Evolutionary conservation across 176 grass and related monocot species (phyloP).

Genomic region (Panicum miliaceum): DNA sequence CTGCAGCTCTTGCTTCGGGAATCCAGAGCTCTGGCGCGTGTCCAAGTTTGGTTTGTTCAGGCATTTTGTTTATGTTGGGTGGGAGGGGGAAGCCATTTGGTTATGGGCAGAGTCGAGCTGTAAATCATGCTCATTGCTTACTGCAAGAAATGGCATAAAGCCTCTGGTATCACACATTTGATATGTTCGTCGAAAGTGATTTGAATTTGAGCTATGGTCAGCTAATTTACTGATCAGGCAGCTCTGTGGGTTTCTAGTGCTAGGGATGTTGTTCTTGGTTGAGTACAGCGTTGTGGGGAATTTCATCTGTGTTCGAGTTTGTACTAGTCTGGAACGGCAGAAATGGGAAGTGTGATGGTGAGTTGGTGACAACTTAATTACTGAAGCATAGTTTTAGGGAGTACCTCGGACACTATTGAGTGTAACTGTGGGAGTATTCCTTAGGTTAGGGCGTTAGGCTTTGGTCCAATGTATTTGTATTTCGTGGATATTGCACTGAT

Average conservation of each 20-base stretch:
- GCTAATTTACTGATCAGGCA: neutral
- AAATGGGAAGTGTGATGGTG: neutral
- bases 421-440: neutral
- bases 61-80: neutral
- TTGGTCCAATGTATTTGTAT: neutral
- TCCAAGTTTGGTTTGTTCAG: neutral
- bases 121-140: slow-evolving; percentile 1
- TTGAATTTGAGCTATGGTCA: neutral
- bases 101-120: neutral
- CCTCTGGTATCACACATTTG: neutral
- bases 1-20: neutral
- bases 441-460: neutral
- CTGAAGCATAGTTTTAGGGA: neutral
- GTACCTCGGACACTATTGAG: neutral
- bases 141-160: neutral
- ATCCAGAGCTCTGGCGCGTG: neutral
- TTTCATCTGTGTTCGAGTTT: neutral
- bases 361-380: neutral
- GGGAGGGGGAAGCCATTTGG: neutral
- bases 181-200: neutral
- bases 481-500: neutral
- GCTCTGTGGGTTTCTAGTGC: neutral
- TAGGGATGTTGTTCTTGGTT: neutral
- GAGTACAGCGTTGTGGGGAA: neutral
- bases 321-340: neutral